Conservation (phyloP, 2,329 filamentous ascomycete species). For the Cordyceps cateniannulata region DNA sequence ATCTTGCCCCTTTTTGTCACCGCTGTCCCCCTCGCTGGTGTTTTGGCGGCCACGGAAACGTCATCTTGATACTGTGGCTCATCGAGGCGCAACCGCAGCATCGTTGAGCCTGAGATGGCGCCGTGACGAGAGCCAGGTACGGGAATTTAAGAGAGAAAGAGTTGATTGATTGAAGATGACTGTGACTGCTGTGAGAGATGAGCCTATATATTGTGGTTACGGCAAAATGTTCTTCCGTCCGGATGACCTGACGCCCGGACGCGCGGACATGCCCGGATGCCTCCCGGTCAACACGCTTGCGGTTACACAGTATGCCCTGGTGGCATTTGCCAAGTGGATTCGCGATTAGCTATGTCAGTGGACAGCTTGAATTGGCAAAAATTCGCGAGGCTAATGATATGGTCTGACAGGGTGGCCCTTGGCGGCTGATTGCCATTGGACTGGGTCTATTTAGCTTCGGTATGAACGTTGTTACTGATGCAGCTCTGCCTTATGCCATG, state of each 20-base stretch:
- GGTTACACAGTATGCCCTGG: constrained; percentile 29
- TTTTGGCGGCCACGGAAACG: constrained; percentile 31
- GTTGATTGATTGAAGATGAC: no score
- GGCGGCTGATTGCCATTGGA: constrained; percentile 17
- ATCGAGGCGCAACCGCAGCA: constrained; percentile 30
- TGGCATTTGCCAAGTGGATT: constrained; percentile 29
- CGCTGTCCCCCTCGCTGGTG: constrained; percentile 28
- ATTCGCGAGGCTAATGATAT: background rate
- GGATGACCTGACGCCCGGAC: no score
- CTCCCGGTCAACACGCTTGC: no score
- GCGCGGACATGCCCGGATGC: no score
- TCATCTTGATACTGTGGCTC: constrained; percentile 29
- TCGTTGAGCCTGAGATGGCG: constrained; percentile 39
- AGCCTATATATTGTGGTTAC: no score
- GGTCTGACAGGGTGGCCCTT: constrained; percentile 12
- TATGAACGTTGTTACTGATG: constrained; percentile 25
- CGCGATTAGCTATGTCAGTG: constrained; percentile 11
- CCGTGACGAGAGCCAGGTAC: no score
- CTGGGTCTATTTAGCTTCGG: constrained; percentile 24
- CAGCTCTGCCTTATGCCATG: constrained; percentile 31
- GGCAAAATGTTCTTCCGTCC: no score
- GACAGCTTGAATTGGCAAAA: background rate
- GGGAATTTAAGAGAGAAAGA: no score
- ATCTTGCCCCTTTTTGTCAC: constrained; percentile 27
- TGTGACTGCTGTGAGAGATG: no score